Evolutionary conservation across 768 basidiomycete genomes (phyloP).

Genomic region (Neoboletus subvelutipes): DNA sequence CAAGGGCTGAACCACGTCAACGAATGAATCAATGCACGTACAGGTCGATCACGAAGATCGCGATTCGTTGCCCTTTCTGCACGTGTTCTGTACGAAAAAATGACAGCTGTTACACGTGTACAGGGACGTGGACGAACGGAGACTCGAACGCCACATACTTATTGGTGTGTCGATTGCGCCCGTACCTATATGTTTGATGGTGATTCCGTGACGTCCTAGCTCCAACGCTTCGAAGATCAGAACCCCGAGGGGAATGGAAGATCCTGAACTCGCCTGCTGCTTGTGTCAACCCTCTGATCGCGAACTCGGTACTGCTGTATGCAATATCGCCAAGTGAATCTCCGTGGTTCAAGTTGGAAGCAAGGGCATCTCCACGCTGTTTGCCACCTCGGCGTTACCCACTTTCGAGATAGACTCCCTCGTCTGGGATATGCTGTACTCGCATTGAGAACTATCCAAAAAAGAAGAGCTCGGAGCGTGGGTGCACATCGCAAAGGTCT

Average conservation of each 20-base stretch:
- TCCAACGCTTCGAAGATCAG: conserved; percentile 32
- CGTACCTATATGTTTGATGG: conserved; percentile 41
- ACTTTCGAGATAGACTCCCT: too few relatives aligned
- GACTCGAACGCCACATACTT: conserved; percentile 16
- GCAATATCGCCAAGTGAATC: too few relatives aligned
- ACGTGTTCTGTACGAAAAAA: background rate
- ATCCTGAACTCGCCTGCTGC: conserved; percentile 9
- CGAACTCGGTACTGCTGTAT: conserved; percentile 17
- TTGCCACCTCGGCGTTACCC: too few relatives aligned
- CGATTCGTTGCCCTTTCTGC: background rate
- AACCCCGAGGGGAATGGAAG: background rate
- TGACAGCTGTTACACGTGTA: background rate
- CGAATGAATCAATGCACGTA: background rate
- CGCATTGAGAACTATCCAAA: too few relatives aligned
- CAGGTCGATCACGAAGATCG: background rate
- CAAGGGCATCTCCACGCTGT: too few relatives aligned
- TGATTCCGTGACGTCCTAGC: conserved; percentile 38
- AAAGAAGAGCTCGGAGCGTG: too few relatives aligned
- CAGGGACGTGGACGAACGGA: background rate
- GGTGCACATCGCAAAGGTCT: too few relatives aligned
- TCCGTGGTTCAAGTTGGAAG: too few relatives aligned
- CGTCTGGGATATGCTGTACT: too few relatives aligned
- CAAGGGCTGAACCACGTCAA: too few relatives aligned
- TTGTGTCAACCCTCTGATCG: conserved; percentile 25
- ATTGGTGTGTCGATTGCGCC: conserved; percentile 10